phyloP scores from a whole-genome alignment of 2,329 filamentous ascomycete genomes.

The Pseudocercospora vitis region DNA sequence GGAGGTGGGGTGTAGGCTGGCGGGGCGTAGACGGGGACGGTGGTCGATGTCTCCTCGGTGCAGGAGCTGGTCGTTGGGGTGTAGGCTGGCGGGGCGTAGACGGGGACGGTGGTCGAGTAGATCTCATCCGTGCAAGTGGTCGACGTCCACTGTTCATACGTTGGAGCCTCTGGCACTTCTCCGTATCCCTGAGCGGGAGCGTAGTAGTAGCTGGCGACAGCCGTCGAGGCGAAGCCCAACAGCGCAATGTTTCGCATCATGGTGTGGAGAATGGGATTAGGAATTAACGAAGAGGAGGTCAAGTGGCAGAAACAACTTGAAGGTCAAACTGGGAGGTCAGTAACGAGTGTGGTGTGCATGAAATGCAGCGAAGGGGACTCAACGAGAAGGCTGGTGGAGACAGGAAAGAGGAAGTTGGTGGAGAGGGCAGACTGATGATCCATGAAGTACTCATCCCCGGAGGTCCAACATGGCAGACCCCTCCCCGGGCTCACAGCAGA shows the following conservation, averaged over 20 bases:
- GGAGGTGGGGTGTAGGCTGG: conserved; percentile 1
- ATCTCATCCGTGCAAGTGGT: conserved; percentile 9
- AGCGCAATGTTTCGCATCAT: conserved; percentile 23
- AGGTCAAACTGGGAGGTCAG: not conserved
- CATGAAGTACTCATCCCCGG: conserved; percentile 11
- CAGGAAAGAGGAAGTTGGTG: not conserved
- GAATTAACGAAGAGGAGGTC: conserved; percentile 15
- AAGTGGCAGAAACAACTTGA: conserved; percentile 3
- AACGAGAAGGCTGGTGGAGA: conserved; percentile 16
- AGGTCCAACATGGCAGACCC: not conserved
- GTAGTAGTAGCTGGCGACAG: conserved; percentile 12
- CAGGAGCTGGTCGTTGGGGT: conserved; percentile 1
- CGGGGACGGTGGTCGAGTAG: not conserved
- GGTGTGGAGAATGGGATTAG: conserved; percentile 11
- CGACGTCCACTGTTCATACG: not conserved
- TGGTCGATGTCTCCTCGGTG: not conserved
- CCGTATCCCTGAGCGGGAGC: conserved; percentile 9
- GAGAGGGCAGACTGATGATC: not conserved
- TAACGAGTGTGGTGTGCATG: conserved; percentile 16
- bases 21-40: not conserved
- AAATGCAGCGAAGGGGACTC: conserved; percentile 11
- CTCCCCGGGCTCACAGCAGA: not conserved
- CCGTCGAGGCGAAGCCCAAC: conserved; percentile 21
- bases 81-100: conserved; percentile 6
- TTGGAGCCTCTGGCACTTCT: not conserved